phyloP scores from a whole-genome alignment of 352 stramenopile species.

The Saprolegnia diclina region DNA sequence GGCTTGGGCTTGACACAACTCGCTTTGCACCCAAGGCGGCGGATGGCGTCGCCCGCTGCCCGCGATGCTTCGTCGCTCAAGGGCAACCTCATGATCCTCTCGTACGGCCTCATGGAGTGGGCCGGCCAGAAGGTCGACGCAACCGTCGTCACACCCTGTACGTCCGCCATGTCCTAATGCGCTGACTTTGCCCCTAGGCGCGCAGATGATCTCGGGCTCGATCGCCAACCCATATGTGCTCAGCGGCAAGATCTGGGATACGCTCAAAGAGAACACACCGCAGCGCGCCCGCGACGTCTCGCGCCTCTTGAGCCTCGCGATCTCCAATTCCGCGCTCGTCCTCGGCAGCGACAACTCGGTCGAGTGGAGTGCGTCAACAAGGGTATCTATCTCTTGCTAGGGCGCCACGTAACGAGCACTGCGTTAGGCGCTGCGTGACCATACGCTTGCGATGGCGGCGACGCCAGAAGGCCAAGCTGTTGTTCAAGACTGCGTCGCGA shows the following conservation, averaged over 20 bases:
- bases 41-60: slow-evolving; percentile 10
- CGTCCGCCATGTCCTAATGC: background rate
- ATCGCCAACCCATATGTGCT: slow-evolving; percentile 69
- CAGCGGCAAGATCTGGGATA: slow-evolving; percentile 66
- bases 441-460: slow-evolving; percentile 45
- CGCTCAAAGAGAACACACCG: slow-evolving; percentile 63
- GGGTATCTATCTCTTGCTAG: slow-evolving; percentile 20
- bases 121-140: slow-evolving; percentile 20
- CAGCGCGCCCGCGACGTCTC: slow-evolving; percentile 64
- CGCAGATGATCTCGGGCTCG: slow-evolving; percentile 33
- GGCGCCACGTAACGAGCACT: background rate
- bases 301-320: slow-evolving; percentile 49
- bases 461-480: slow-evolving; percentile 53
- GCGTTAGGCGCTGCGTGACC: slow-evolving; percentile 38
- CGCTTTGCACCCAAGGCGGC: slow-evolving; percentile 3
- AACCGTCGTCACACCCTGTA: slow-evolving; percentile 21
- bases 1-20: background rate
- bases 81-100: slow-evolving; percentile 17
- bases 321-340: slow-evolving; percentile 52
- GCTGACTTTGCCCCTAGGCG: background rate
- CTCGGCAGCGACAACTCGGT: slow-evolving; percentile 46
- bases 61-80: background rate
- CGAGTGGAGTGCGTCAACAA: slow-evolving; percentile 36
- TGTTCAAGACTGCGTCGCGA: slow-evolving; percentile 57
- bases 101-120: slow-evolving; percentile 17